Conservation (phyloP, 306 rosid genomes). For the Prunus dulcis region DNA sequence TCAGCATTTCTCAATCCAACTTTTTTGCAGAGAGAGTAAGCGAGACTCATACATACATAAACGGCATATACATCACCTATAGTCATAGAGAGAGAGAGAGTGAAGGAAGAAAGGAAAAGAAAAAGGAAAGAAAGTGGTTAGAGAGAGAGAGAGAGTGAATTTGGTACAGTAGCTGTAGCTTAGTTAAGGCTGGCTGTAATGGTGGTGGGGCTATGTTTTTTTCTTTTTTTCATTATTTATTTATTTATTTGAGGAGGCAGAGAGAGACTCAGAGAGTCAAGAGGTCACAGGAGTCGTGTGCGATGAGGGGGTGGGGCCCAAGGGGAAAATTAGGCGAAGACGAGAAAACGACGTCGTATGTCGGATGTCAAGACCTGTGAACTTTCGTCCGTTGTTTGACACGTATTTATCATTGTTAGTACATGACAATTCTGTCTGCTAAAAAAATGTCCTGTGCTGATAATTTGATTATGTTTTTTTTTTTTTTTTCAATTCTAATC, state of each 20-base stretch:
- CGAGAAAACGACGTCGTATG: no score
- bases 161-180: constrained; percentile 13
- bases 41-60: constrained; percentile 6
- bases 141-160: constrained; percentile 17
- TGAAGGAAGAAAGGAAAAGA: background rate
- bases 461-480: no score
- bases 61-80: background rate
- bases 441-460: no score
- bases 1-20: constrained; percentile 47
- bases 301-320: background rate
- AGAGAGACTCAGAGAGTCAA: background rate
- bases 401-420: no score
- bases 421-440: no score
- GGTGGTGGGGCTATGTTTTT: constrained; percentile 25
- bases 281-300: background rate
- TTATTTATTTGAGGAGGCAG: background rate
- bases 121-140: background rate
- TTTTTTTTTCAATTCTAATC: no score
- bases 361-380: no score
- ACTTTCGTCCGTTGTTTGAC: no score
- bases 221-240: background rate
- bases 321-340: background rate
- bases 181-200: constrained; percentile 11
- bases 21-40: constrained; percentile 24
- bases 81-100: constrained; percentile 5